Evolutionary conservation across 768 basidiomycete genomes (phyloP).

Genomic region (Crepidotus variabilis): DNA sequence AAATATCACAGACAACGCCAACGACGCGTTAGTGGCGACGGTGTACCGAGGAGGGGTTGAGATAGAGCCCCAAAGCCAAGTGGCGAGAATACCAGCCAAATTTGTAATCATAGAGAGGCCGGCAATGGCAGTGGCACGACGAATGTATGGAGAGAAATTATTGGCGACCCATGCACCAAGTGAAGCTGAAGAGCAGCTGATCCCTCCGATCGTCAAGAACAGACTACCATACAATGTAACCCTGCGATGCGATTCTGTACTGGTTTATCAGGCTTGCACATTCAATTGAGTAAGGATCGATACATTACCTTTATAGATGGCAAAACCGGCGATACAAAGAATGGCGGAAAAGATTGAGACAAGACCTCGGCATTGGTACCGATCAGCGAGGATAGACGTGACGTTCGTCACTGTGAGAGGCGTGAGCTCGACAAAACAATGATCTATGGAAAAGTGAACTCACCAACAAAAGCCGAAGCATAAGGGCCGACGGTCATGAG

Average conservation of each 20-base stretch:
- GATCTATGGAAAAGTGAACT: not conserved
- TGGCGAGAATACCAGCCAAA: conserved; percentile 3
- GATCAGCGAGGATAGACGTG: conserved; percentile 9
- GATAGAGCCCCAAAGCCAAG: conserved; percentile 4
- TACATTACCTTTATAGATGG: conserved; percentile 32
- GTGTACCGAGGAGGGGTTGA: conserved; percentile 1
- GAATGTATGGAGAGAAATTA: conserved; percentile 43
- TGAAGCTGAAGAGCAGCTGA: conserved; percentile 36
- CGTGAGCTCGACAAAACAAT: not conserved
- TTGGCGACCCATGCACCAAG: conserved; percentile 46
- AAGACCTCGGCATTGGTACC: conserved; percentile 10
- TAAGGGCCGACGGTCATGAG: conserved; percentile 7
- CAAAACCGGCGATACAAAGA: conserved; percentile 27
- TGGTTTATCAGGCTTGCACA: not conserved
- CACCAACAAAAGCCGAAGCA: conserved; percentile 4
- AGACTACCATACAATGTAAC: conserved; percentile 39
- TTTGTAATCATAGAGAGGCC: not conserved
- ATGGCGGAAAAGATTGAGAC: conserved; percentile 24
- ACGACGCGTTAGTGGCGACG: not conserved
- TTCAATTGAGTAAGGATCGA: not conserved
- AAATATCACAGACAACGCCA: not conserved
- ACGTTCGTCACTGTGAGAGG: not conserved
- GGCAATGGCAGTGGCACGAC: conserved; percentile 44
- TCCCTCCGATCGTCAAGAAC: conserved; percentile 40
- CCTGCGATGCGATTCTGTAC: conserved; percentile 3